phyloP scores from a whole-genome alignment of 192 early-diverging fungal species.

The Lunasporangiospora selenospora region DNA sequence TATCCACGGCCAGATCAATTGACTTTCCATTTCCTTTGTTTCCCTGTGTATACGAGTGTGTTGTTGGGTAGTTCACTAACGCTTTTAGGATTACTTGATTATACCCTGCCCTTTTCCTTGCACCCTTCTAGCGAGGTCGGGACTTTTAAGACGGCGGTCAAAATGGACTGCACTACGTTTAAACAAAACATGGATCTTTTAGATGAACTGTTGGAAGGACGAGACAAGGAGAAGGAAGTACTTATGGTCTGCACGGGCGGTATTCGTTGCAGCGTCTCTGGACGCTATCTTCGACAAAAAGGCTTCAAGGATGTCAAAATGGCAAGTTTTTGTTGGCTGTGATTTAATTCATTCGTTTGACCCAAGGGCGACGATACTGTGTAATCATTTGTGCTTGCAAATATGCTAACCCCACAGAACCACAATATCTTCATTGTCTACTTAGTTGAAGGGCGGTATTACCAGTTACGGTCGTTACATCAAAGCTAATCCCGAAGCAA shows the following conservation, averaged over 20 bases:
- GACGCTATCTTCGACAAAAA: constrained; percentile 68
- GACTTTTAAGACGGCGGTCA: constrained; percentile 29
- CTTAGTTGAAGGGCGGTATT: constrained; percentile 69
- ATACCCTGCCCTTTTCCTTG: background rate
- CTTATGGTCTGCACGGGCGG: constrained; percentile 61
- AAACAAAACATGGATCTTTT: constrained; percentile 42
- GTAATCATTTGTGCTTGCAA: too few species aligned
- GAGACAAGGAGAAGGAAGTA: constrained; percentile 30
- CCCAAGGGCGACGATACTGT: too few species aligned
- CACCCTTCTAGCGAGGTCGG: constrained; percentile 25
- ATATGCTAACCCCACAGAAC: too few species aligned
- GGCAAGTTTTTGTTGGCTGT: background rate
- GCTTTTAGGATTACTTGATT: background rate
- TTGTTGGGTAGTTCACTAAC: too few species aligned
- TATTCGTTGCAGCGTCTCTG: constrained; percentile 82
- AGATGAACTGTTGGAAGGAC: constrained; percentile 22
- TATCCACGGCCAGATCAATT: background rate
- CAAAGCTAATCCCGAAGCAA: constrained; percentile 35
- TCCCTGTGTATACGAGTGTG: too few species aligned
- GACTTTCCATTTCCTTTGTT: background rate
- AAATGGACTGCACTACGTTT: constrained; percentile 45
- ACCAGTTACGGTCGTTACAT: constrained; percentile 76
- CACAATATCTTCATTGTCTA: too few species aligned
- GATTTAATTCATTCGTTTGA: too few species aligned
- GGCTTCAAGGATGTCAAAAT: constrained; percentile 72